Base-by-base conservation (phyloP, 2,329 filamentous ascomycete species). In the Claviceps sorghi region DNA sequence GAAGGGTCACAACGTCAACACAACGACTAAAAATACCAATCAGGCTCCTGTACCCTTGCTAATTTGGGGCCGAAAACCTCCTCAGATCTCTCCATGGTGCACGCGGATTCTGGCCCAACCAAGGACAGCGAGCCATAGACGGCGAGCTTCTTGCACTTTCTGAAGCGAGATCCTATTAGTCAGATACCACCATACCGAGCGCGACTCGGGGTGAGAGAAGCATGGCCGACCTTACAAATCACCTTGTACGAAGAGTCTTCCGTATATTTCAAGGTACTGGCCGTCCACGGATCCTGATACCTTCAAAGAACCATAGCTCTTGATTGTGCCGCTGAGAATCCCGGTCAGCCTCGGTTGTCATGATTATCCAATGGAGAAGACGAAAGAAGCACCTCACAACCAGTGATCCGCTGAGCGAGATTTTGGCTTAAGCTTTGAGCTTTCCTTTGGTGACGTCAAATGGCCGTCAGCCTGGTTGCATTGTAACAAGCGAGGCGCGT, bases 391-490 rank as follows among this genome's bases (percentile, higher is more conserved):
- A 70, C 70, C 60, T 66, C 53, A 67, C 67, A 34, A 63, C 58
- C 30, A 70, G 62, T 50, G 62, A 67, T 43, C 72, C 72, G 17
- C 59, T 63, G 42, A 74, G 61, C 44, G 65, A 58, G 21, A 75
- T 69, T 56, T 74, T 74, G 7, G 71, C 72, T 48, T 72, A 72
- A 1, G 71, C 70, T 55, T 74, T 74, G 54, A 75, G 64, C 48
- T 64, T 66, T 48, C 70, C 69, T 46, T 71, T 73, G 49, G 34
- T n/a, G 29, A 38, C 6, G 2, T 17, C 5, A 32, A 38, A 26
- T 2, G 26, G 19, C 13, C 11, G 34, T 36, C 22, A 48, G 46
- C 21, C n/a, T 34, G 22, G 10, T 15, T 29, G 10, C 32, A 11
- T 34, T 10, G 10, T 11, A 34, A 34, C 32, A 10, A 11, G 32